Conservation (phyloP, 1,284 basidiomycete species). For the Leccinum pachyderme region DNA sequence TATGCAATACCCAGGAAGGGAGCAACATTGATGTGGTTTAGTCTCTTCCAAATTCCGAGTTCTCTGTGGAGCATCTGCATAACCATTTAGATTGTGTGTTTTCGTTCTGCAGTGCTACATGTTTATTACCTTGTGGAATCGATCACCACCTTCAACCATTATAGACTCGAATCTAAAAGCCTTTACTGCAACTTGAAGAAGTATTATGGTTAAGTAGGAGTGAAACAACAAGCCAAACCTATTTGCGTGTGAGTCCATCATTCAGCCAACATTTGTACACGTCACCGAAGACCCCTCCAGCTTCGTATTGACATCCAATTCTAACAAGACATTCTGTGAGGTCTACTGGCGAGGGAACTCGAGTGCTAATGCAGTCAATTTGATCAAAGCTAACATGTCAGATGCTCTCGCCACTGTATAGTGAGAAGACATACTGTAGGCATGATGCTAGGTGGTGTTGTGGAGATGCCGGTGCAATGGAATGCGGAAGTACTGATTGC, state of each 20-base stretch:
- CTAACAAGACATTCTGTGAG: not conserved
- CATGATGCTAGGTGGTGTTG: too few species aligned
- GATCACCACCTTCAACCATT: not conserved
- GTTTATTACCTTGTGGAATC: not conserved
- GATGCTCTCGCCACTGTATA: too few species aligned
- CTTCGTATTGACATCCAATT: not conserved
- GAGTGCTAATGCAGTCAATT: not conserved
- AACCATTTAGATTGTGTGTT: not conserved
- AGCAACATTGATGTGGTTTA: too few species aligned
- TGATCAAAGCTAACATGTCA: too few species aligned
- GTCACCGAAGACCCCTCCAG: not conserved
- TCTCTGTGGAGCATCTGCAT: too few species aligned
- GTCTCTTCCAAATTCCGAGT: too few species aligned
- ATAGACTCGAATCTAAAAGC: not conserved
- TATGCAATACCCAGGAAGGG: too few species aligned
- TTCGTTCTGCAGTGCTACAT: not conserved
- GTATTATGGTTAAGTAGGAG: not conserved
- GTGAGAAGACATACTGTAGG: too few species aligned
- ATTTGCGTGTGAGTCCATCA: not conserved
- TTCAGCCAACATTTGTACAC: not conserved
- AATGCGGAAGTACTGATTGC: too few species aligned
- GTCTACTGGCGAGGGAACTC: not conserved
- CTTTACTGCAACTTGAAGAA: not conserved
- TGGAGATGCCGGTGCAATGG: too few species aligned
- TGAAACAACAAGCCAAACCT: not conserved